Evolutionary conservation across 371 early-diverging fungal genomes (phyloP), one percentile per base, ranked within the genome.

Genomic region (Syncephalastrum monosporum): DNA sequence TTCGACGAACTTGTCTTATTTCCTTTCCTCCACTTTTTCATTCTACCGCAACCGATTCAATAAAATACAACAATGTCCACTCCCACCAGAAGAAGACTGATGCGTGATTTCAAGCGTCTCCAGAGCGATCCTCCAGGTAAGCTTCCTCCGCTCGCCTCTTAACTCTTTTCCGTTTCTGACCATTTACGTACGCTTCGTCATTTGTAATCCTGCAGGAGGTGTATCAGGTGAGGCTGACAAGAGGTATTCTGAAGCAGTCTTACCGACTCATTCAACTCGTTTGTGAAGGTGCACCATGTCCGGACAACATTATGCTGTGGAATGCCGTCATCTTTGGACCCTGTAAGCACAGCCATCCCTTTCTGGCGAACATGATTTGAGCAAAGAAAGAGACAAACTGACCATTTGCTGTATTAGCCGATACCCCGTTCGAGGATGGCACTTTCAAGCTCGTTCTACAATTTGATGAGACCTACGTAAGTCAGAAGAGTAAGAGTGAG

Each of bases 371-470:
- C 38, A 4, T 33, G 38, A 33, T 10, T 44, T 10, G n/a, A 29
- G n/a, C 8, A 6, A 33, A 33, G 16, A 21, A 19, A 61, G 44
- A 15, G 51, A 25, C 52, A 49, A 27, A 52, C 53, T 52, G 15
- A 52, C 27, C 27, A 7, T 15, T 42, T 53, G 19, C 12, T 23
- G 29, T 43, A 55, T 47, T 53, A 88, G 95, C 78, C 63, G 98
- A 98, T 56, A 99, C 99, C 23, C 97, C 98, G 3, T 99, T 98
- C 76, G 99, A 99, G 73, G 98, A 98, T 79, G 99, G 99, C 27
- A 98, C 97, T 0, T 99, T 99, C 82, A 99, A 97, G 67, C 78
- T 99, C 15, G 83, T 90, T 3, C 83, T 99, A 19, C 90, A 88
- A 57, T 99, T 99, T 81, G 97, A 97, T 67, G 96, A 98, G 70